Percentiles rank a stretch among this genome's conserved stretches.
Conservation (phyloP, 768 basidiomycete species). For the Gloeophyllum trabeum region DNA sequence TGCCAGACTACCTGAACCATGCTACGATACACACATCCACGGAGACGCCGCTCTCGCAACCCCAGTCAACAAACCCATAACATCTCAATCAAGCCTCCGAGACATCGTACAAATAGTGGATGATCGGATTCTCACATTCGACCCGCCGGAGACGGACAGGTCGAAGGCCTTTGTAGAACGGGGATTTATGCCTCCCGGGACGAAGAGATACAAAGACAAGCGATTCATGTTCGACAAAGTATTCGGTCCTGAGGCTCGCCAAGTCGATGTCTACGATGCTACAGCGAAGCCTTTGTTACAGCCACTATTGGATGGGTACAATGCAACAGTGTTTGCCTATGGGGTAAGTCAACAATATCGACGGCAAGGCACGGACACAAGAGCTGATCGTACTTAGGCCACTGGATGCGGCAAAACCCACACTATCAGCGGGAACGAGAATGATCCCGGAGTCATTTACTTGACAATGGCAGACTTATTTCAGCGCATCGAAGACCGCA, state of each 20-base stretch:
- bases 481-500: conserved; percentile 79
- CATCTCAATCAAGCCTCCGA: conserved; percentile 47
- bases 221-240: conserved; percentile 97
- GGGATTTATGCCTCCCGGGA: conserved; percentile 76
- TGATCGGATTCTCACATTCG: conserved; percentile 91
- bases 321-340: conserved; percentile 97
- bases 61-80: conserved; percentile 34
- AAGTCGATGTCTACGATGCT: conserved; percentile 79
- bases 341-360: conserved; percentile 55
- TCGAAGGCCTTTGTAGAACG: conserved; percentile 73
- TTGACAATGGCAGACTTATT: conserved; percentile 97
- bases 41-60: conserved; percentile 82
- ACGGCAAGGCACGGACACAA: conserved; percentile 1
- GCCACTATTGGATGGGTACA: conserved; percentile 87
- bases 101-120: conserved; percentile 85
- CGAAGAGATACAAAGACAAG: conserved; percentile 92
- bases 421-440: conserved; percentile 88
- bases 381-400: conserved; percentile 40
- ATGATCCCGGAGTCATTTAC: conserved; percentile 90
- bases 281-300: conserved; percentile 80
- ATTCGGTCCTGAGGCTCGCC: conserved; percentile 69
- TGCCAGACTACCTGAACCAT: conserved; percentile 68
- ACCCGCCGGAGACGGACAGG: conserved; percentile 85
- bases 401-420: conserved; percentile 99
- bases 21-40: conserved; percentile 59